phyloP scores from a whole-genome alignment of 352 stramenopile species.

The Thalassiosira exigua region DNA sequence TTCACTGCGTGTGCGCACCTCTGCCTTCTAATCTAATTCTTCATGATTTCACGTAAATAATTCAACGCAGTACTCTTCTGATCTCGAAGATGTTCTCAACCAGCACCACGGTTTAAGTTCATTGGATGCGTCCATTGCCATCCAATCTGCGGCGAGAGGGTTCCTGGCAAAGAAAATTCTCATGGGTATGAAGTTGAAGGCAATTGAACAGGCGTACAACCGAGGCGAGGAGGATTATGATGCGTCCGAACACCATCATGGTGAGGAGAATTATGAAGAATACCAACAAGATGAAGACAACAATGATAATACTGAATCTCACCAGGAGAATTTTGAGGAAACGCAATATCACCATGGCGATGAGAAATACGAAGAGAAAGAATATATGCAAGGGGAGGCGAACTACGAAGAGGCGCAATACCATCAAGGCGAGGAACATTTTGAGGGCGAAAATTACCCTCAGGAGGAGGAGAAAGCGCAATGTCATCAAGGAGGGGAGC shows the following conservation, averaged over 20 bases:
- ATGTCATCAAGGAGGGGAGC: too few relatives aligned
- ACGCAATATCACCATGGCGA: not conserved
- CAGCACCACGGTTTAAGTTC: conserved; percentile 8
- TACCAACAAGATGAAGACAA: conserved; percentile 4
- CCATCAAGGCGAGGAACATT: too few relatives aligned
- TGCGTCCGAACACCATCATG: too few relatives aligned
- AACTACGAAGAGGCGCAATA: too few relatives aligned
- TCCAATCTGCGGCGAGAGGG: conserved; percentile 5
- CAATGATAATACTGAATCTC: not conserved
- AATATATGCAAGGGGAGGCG: too few relatives aligned
- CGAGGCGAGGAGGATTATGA: too few relatives aligned
- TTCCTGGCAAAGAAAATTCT: conserved; percentile 5
- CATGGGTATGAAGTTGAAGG: not conserved
- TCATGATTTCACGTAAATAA: not conserved
- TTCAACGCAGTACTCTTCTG: conserved; percentile 7
- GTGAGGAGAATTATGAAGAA: not conserved
- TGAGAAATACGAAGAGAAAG: too few relatives aligned
- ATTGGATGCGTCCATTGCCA: conserved; percentile 5
- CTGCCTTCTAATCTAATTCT: not conserved
- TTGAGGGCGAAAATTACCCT: too few relatives aligned
- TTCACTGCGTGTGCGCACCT: conserved; percentile 3
- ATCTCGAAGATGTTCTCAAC: conserved; percentile 4
- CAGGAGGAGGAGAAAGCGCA: too few relatives aligned
- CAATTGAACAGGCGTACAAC: not conserved
- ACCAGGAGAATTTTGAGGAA: not conserved